Evolutionary conservation across 78 protist genomes (phyloP).

Genomic region (Dictyostelium capitatum): DNA sequence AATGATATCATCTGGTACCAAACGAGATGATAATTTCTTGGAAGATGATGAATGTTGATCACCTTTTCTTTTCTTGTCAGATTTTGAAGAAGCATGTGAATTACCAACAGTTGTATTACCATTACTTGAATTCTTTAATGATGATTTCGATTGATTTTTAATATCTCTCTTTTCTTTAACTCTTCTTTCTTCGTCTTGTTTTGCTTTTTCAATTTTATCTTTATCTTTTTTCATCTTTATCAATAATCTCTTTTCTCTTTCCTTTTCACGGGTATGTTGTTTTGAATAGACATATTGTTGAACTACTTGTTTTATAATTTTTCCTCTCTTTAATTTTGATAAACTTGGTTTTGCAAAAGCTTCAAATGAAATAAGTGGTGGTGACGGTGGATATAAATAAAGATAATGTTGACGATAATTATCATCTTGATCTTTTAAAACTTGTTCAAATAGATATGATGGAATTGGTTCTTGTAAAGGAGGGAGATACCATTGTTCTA

Average conservation of each 20-base stretch:
- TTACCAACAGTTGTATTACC: not conserved
- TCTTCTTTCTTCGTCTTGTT: conserved; percentile 65
- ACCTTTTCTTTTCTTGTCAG: conserved; percentile 18
- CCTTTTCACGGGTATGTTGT: conserved; percentile 54
- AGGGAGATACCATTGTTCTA: conserved; percentile 73
- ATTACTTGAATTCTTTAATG: not conserved
- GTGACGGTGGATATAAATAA: conserved; percentile 79
- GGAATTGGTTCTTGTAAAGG: conserved; percentile 79
- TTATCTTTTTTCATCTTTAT: conserved; percentile 67
- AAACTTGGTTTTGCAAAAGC: conserved; percentile 53
- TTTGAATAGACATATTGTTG: conserved; percentile 51
- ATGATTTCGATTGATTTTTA: not conserved
- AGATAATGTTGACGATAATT: conserved; percentile 72
- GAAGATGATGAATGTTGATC: not conserved
- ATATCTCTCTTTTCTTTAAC: conserved; percentile 68
- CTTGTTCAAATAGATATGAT: conserved; percentile 47
- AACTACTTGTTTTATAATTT: conserved; percentile 49
- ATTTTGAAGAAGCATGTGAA: not conserved
- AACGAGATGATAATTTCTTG: not conserved
- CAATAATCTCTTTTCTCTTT: conserved; percentile 60
- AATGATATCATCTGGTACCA: conserved; percentile 61
- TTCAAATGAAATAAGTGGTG: conserved; percentile 71
- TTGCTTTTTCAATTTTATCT: conserved; percentile 57
- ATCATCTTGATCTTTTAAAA: conserved; percentile 67
- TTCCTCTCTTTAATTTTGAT: conserved; percentile 73